phyloP scores from a whole-genome alignment of 2,329 filamentous ascomycete species.

The Beauveria scarabaeidicola region DNA sequence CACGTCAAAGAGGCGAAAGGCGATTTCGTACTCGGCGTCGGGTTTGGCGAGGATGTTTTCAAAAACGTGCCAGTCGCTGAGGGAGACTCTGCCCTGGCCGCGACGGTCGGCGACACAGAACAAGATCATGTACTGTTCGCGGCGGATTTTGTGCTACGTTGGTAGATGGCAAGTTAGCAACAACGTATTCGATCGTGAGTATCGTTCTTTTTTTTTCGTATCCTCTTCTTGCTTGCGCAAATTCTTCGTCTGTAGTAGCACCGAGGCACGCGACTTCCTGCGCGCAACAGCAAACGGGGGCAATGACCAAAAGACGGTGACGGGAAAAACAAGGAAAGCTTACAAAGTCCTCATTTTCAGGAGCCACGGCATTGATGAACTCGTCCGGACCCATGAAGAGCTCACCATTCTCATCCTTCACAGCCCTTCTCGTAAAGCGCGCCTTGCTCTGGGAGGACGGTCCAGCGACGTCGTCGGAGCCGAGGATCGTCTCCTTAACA shows the following conservation, averaged over 20 bases:
- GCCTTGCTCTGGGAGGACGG: slow-evolving; percentile 67
- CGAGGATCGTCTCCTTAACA: slow-evolving; percentile 74
- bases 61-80: slow-evolving; percentile 87
- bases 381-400: slow-evolving; percentile 73
- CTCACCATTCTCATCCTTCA: slow-evolving; percentile 69
- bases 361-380: slow-evolving; percentile 86
- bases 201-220: background rate
- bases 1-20: slow-evolving; percentile 91
- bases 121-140: slow-evolving; percentile 89
- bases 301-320: background rate
- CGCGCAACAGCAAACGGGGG: background rate
- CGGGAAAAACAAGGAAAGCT: slow-evolving; percentile 30
- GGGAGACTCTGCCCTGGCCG: slow-evolving; percentile 60
- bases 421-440: slow-evolving; percentile 68
- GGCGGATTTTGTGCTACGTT: slow-evolving; percentile 90
- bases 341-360: slow-evolving; percentile 83
- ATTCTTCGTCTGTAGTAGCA: background rate
- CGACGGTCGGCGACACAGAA: slow-evolving; percentile 84
- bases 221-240: background rate
- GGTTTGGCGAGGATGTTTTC: slow-evolving; percentile 90
- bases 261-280: background rate
- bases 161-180: background rate
- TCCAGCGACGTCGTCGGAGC: slow-evolving; percentile 47
- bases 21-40: slow-evolving; percentile 97
- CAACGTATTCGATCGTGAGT: slow-evolving; percentile 11